Conservation (phyloP, 441 rosid genomes). For the Gossypium gossypioides region DNA sequence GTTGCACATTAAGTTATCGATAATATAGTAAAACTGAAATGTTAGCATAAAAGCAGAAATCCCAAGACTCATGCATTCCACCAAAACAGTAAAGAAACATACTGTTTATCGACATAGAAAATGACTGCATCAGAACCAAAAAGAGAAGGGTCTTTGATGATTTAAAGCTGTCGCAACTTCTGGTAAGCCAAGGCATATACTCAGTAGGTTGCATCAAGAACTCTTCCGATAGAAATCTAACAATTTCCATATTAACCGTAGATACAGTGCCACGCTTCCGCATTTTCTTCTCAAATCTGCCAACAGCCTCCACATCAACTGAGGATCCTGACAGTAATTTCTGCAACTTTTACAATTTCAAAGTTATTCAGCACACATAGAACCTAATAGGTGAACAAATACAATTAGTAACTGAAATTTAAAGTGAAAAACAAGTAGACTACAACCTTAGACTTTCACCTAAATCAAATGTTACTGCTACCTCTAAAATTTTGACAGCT, state of each 20-base stretch:
- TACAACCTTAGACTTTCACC: not conserved
- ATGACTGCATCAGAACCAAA: constrained; percentile 66
- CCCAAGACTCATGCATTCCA: not conserved
- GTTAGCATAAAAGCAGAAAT: not conserved
- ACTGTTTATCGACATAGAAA: constrained; percentile 31
- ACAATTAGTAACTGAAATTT: not conserved
- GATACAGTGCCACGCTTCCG: constrained; percentile 47
- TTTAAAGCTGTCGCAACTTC: constrained; percentile 38
- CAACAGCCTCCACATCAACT: not conserved
- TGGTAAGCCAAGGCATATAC: constrained; percentile 44
- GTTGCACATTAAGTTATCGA: not conserved
- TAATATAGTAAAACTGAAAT: not conserved
- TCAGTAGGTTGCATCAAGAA: constrained; percentile 44
- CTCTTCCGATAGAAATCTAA: constrained; percentile 51
- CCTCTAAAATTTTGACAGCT: not conserved
- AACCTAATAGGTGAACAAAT: not conserved
- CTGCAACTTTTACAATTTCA: constrained; percentile 10
- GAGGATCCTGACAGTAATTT: constrained; percentile 10
- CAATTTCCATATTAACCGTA: constrained; percentile 49
- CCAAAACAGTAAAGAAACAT: constrained; percentile 10
- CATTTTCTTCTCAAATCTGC: constrained; percentile 25
- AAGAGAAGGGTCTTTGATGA: constrained; percentile 63
- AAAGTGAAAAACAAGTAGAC: not conserved
- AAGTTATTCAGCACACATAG: constrained; percentile 14
- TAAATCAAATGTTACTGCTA: not conserved